Conservation (phyloP, 169 alveolate species). For the Miamiensis avidus region DNA sequence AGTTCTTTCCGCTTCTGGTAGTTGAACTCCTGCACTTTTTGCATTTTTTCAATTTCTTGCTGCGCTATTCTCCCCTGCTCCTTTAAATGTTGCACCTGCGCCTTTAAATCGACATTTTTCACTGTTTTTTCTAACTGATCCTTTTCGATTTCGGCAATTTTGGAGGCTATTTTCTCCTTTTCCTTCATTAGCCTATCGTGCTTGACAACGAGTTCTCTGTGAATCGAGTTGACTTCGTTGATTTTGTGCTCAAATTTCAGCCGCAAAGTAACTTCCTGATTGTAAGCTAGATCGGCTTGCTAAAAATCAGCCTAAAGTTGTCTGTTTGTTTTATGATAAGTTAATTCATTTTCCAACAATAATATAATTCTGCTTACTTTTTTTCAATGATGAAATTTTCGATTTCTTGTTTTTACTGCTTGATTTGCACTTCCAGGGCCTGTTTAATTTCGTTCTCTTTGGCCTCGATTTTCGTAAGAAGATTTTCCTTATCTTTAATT, state of each 20-base stretch:
- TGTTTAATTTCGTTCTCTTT: neutral
- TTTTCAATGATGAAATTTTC: too few species aligned
- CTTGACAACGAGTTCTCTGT: constrained; percentile 49
- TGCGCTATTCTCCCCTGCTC: too few species aligned
- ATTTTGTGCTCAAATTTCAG: constrained; percentile 67
- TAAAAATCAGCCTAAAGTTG: constrained; percentile 46
- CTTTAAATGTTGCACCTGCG: too few species aligned
- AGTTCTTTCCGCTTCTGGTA: too few species aligned
- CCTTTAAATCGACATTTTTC: too few species aligned
- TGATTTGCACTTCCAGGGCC: neutral
- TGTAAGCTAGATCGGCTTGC: constrained; percentile 40
- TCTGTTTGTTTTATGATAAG: neutral
- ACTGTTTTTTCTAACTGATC: too few species aligned
- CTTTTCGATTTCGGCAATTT: too few species aligned
- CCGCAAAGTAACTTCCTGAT: constrained; percentile 68
- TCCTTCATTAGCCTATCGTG: constrained; percentile 8
- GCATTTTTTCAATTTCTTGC: too few species aligned
- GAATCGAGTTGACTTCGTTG: constrained; percentile 63
- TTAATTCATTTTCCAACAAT: neutral
- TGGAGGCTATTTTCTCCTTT: neutral
- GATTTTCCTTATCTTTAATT: neutral
- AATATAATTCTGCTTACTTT: too few species aligned
- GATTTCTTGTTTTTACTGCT: too few species aligned
- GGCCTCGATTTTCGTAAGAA: neutral
- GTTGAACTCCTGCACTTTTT: too few species aligned